Evolutionary conservation across 2,329 filamentous ascomycete species (phyloP), one percentile per base, ranked within the genome.

Genomic region (Arthrinium phaeospermum): DNA sequence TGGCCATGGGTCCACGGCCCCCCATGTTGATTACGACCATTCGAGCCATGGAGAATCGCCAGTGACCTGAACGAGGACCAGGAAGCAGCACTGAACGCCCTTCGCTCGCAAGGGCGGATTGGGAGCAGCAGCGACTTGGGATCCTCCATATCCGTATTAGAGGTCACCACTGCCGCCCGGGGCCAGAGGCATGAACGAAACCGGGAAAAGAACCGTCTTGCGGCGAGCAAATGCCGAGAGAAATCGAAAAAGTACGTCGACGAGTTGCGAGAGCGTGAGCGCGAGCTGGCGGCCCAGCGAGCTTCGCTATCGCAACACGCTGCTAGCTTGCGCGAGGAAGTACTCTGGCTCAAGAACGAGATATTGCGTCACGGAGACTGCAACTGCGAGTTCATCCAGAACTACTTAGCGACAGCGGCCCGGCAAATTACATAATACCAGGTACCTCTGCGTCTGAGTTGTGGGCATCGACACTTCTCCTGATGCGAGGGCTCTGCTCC

Each of bases 191-290:
- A 72, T 10, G 71, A 67, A 19, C 70, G 70, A 12, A 73, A 70
- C n/a, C 46, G 70, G 24, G 70, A 69, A 51, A 73, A 73, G 61
- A 81, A 80, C 74, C 78, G 80, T 4, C 71, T 73, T 1, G 80
- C 80, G 0, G 80, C 80, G 0, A 78, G 74, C 41, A 78, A 77
- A 61, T 81, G 78, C 75, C 77, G 80, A 12, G 77, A 76, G 34
- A 81, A 81, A 71, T 77, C 77, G 14, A 79, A 78, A 64, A 75
- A 76, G 0, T 77, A 77, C 12, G 72, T 74, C 12, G 74, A 73
- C 10, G 74, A 78, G 34, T 75, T 81, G 12, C 75, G 79, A 70
- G 75, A 76, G 34, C 72, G 76, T 10, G 78, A 78, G 68, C 70
- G 72, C 4, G 72, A 70, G 1, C 70, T 75, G 22, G 72, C 73